These are phyloP conservation scores for Aspergillus funiculosus DNA, from an alignment of 495 filamentous ascomycete species.

Conservation along the genomic window DNA sequence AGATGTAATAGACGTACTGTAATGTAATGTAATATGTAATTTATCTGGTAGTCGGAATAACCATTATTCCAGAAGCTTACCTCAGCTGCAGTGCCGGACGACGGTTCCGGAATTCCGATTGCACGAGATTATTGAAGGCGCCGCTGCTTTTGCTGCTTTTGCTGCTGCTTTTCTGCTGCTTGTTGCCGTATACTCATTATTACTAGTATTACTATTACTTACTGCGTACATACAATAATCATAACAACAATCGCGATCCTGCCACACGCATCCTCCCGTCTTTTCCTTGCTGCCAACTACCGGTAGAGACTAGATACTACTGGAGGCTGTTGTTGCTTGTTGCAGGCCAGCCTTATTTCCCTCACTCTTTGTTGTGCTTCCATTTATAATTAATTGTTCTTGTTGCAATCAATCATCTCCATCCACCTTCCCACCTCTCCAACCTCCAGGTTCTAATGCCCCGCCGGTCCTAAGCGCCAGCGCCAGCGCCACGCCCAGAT, in stretches of 20 bases:
- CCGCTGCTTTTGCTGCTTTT: no score
- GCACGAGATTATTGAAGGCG: no score
- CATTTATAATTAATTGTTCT: conserved; percentile 3
- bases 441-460: conserved; percentile 24
- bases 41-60: no score
- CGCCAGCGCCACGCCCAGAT: conserved; percentile 38
- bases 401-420: conserved; percentile 3
- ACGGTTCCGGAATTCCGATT: no score
- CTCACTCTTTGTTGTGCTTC: conserved; percentile 8
- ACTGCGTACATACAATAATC: conserved; percentile 13
- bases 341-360: conserved; percentile 14
- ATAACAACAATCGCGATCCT: conserved; percentile 18
- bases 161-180: no score
- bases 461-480: conserved; percentile 44
- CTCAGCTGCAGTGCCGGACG: no score
- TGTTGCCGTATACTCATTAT: no score
- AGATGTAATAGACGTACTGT: no score
- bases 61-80: no score
- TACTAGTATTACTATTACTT: no score
- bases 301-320: conserved; percentile 12
- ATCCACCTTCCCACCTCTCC: conserved; percentile 6
- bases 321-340: conserved; percentile 17
- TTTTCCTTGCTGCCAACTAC: no score
- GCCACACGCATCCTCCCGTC: conserved; percentile 10
- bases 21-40: no score